phyloP scores from a whole-genome alignment of 345 rosid genomes.

The Theobroma cacao region DNA sequence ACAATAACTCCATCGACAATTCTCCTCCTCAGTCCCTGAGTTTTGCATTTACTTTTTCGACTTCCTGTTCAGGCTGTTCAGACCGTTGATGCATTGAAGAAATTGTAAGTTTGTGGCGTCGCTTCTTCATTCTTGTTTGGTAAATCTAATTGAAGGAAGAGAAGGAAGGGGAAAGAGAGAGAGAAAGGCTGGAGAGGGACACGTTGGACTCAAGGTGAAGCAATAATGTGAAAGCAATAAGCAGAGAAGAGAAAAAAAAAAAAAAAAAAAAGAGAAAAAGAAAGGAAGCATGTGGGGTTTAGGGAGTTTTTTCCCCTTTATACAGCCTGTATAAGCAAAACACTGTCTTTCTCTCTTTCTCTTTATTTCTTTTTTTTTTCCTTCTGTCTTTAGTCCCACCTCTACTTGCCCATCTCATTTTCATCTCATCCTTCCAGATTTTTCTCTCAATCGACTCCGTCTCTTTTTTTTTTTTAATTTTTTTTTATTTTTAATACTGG shows the following conservation, averaged over 20 bases:
- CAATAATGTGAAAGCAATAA: background rate
- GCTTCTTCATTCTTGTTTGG: background rate
- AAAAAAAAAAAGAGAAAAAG: background rate
- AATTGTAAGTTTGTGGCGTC: too few species aligned
- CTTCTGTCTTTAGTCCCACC: background rate
- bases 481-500: background rate
- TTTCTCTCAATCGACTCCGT: too few species aligned
- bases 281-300: background rate
- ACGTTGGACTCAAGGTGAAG: background rate
- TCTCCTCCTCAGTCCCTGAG: too few species aligned
- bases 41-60: too few species aligned
- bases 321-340: background rate
- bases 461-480: background rate
- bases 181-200: constrained; percentile 1
- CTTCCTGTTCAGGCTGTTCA: too few species aligned
- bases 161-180: background rate
- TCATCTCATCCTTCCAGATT: background rate
- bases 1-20: too few species aligned
- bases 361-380: background rate
- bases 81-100: too few species aligned
- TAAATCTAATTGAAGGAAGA: background rate
- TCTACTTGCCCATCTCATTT: background rate
- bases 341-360: background rate
- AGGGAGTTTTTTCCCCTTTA: background rate
- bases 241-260: background rate